Evolutionary conservation across 192 early-diverging fungal genomes (phyloP), one percentile per base, ranked within the genome.

Genomic region (Coemansia sp.): DNA sequence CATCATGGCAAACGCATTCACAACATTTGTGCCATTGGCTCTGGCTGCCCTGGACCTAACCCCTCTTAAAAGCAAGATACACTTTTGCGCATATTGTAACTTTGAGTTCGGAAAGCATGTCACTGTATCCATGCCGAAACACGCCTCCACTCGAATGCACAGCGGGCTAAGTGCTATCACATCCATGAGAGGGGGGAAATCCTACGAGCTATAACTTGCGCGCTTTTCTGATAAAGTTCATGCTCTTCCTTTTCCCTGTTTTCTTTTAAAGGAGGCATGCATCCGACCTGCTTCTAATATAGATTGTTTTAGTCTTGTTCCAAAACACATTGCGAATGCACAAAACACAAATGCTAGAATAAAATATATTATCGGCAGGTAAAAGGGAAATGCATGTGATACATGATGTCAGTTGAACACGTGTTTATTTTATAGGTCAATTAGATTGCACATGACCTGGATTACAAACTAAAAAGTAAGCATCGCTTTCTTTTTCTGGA

Each of bases 71-170:
- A 72, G 70, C 63, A 80, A 75, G 55, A 72, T 74, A 7, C 77
- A 80, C 61, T 74, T 75, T 66, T 80, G 77, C 46, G 69, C 77
- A 10, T 69, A 65, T 56, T 80, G 77, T 69, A 74, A 75, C 54
- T 80, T 75, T 69, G 70, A 72, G 42, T 71, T 80, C 61, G 77
- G 77, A 41, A 75, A 66, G 39, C 77, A 80, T 58, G 72, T 80
- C 50, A 80, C 77, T 2, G 68, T 80, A 46, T 75, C 66, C 51
- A 80, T 80, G 22, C 77, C 77, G 5, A 38, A 59, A 54, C 51
- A 19, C 7, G 11, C 51, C 7, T 25, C 20, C 8, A 54, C 20
- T 13, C 51, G 25, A 22, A 5, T 54, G 10, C 20, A 54, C 13
- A 54, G 51, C 22, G 51, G 25, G 20, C 10, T 54, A 25, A 5